Evolutionary conservation across 2,329 filamentous ascomycete species (phyloP), one percentile per base, ranked within the genome.

Genomic region (Colletotrichum simmondsii): DNA sequence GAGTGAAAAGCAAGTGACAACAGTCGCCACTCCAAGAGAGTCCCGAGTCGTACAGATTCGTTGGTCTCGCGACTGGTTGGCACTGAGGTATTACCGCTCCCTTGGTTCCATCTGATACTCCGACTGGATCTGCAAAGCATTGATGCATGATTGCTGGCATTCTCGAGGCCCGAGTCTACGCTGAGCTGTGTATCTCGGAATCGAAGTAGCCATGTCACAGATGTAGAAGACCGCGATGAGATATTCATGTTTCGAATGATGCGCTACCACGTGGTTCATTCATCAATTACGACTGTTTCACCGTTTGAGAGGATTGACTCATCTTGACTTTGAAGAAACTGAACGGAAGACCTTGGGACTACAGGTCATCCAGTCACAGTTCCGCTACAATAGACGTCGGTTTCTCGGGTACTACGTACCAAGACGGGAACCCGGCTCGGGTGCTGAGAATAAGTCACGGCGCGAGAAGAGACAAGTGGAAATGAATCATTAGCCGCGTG

Each of bases 111-210:
- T 32, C 42, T 72, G 69, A 69, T 69, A 30, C 10, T 11, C 65
- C 69, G 37, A 63, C 65, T 28, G 58, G 42, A 69, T 69, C 69
- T 64, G 30, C 26, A 42, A 35, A 42, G n/a, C 16, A 3, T 24
- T n/a, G 28, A 16, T 24, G 26, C 19, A 42, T 12, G 19, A 6
- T 5, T 8, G 5, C 16, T 24, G 14, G 14, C 22, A 26, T 61
- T 46, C 19, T 22, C 10, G 37, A 19, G 53, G 67, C n/a, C 30
- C 28, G 52, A 52, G 28, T 24, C 53, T 69, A 28, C 42, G 19
- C 26, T 16, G 6, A 35, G 28, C 53, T 42, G 22, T 35, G n/a
- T 49, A 19, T 14, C 32, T 24, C 24, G 11, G 26, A 28, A 37
- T 42, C 49, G 42, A 49, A 22, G n/a, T 35, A 26, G 35, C 28